Base-by-base conservation (phyloP, 768 basidiomycete genomes). In the Amanita thiersii region DNA sequence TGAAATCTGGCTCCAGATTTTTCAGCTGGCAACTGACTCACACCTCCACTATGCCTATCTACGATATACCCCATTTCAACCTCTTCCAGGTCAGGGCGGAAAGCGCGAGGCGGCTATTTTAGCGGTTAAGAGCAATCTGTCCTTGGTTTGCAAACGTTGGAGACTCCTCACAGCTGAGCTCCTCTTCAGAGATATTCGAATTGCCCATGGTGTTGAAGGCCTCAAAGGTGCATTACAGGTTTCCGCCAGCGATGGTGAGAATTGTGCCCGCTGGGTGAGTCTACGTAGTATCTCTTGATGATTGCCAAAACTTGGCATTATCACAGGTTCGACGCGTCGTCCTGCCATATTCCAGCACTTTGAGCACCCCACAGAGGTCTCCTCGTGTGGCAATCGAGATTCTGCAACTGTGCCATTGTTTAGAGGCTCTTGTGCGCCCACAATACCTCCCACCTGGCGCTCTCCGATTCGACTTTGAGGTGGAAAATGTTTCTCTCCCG, bases 131-230 rank as follows among this genome's bases (percentile, higher is more conserved):
- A 54, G 55, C 26, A 53, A 65, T 2, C 57, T 83, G 36, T 64
- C 70, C 32, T 62, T 68, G 40, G 80, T 83, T 23, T 82, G 78
- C 55, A 70, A 66, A 37, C 56, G 63, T 21, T 82, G 81, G 80
- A 65, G 61, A n/a, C 46, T 46, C 11, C 66, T 78, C 53, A 60
- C 69, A 2, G 56, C 53, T n/a, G 54, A 50, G 14, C 59, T 74
- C 34, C 57, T 82, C 5, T 81, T 75, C 54, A 71, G 70, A 50
- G 75, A 81, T 46, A 53, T 82, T 39, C 57, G 57, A 42, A 58
- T 81, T 38, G 56, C 57, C 15, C 49, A 48, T 17, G 61, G 60
- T 26, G 50, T 51, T 10, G 38, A 47, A 17, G 50, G 49, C 10
- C 61, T 74, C 41, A 57, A 52, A 37, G 37, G 49, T 39, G 50